phyloP scores from a whole-genome alignment of 768 basidiomycete genomes.

The Rhodotorula sphaerocarpa region DNA sequence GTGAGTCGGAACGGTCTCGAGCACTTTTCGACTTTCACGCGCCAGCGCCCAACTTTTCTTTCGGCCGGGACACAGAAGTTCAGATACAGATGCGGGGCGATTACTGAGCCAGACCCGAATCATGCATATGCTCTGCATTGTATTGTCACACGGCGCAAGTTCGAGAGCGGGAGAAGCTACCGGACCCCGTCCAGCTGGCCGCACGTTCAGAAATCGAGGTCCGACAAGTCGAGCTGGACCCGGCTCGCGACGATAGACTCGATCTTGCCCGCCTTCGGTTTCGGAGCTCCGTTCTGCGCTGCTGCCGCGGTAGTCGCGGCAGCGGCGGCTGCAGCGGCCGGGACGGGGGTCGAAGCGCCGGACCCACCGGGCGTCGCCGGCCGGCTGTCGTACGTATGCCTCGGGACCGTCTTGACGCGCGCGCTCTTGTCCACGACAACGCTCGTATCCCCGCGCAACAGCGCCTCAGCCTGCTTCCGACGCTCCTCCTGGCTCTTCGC shows the following conservation, averaged over 20 bases:
- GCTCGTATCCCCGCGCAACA: conserved; percentile 27
- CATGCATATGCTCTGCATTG: too few relatives aligned
- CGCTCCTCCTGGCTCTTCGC: conserved; percentile 61
- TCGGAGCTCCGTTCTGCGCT: neutral
- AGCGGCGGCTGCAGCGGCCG: neutral
- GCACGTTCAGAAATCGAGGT: conserved; percentile 23
- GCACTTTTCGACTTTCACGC: too few relatives aligned
- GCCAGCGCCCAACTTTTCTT: too few relatives aligned
- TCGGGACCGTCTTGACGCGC: conserved; percentile 33
- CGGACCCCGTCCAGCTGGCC: neutral
- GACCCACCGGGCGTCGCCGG: conserved; percentile 12
- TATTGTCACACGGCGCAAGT: too few relatives aligned
- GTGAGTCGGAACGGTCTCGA: too few relatives aligned
- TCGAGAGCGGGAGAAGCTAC: neutral
- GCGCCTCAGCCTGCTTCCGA: conserved; percentile 43
- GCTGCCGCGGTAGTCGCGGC: neutral
- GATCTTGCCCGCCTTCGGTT: conserved; percentile 14
- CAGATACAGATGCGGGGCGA: too few relatives aligned
- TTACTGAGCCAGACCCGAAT: too few relatives aligned
- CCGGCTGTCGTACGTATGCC: conserved; percentile 29
- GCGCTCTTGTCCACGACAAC: conserved; percentile 32
- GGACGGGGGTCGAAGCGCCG: neutral
- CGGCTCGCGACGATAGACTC: conserved; percentile 20
- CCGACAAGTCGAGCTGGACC: conserved; percentile 22
- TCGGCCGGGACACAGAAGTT: too few relatives aligned